A percentile compares a stretch with the other conserved stretches of the same genome.
These are phyloP conservation scores for Aspergillus leporis DNA, from an alignment of 495 filamentous ascomycete species.

Conservation along the genomic window DNA sequence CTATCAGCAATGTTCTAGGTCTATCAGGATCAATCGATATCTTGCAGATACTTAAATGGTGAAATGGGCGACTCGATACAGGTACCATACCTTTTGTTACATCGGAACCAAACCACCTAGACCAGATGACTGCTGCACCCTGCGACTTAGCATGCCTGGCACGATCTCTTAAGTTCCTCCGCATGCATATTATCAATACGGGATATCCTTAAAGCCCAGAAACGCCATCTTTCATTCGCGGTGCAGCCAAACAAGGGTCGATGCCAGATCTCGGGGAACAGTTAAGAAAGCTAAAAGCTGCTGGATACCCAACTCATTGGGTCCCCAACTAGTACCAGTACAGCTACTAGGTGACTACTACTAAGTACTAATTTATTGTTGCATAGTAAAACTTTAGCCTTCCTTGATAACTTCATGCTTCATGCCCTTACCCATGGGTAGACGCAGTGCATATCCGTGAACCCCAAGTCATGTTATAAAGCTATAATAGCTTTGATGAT, in stretches of 20 bases:
- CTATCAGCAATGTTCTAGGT: neutral
- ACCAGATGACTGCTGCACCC: constrained; percentile 25
- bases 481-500: neutral
- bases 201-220: neutral
- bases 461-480: neutral
- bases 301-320: neutral
- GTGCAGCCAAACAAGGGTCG: neutral
- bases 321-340: neutral
- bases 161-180: constrained; percentile 25
- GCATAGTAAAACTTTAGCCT: neutral
- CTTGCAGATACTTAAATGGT: neutral
- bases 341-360: too few relatives aligned
- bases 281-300: neutral
- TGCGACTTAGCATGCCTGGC: constrained; percentile 26
- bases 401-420: constrained; percentile 1
- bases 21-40: neutral
- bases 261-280: neutral
- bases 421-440: constrained; percentile 1
- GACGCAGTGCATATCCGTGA: neutral
- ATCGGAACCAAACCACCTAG: constrained; percentile 9
- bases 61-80: constrained; percentile 4
- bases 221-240: neutral
- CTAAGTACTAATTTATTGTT: too few relatives aligned
- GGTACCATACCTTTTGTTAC: constrained; percentile 14
- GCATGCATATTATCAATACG: constrained; percentile 13